Percentiles rank a stretch among this genome's conserved stretches.
Evolutionary conservation across 2,329 filamentous ascomycete species (phyloP).

Genomic region (Pseudopyrenochaeta lycopersici): DNA sequence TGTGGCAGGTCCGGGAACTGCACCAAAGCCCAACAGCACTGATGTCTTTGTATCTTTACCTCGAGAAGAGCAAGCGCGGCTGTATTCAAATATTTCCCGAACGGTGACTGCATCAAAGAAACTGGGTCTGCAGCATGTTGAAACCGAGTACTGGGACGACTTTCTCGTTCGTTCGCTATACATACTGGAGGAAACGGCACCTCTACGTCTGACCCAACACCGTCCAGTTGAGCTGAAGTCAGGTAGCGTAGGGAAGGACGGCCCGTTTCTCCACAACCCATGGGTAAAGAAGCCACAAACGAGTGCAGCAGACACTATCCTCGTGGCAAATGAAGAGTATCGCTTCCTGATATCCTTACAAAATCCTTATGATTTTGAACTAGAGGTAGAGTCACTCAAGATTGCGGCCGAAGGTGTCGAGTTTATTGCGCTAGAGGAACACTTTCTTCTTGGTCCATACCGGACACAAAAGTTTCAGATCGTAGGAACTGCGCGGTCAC

Average conservation of each 20-base stretch:
- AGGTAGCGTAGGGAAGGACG: conserved; percentile 54
- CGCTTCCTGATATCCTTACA: conserved; percentile 86
- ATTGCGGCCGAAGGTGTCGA: conserved; percentile 77
- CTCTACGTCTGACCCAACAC: conserved; percentile 42
- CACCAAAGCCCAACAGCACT: conserved; percentile 72
- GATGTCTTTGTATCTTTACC: conserved; percentile 75
- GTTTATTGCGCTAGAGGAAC: conserved; percentile 72
- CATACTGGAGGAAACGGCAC: conserved; percentile 59
- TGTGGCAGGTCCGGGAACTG: conserved; percentile 81
- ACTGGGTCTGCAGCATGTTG: conserved; percentile 73
- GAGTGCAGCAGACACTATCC: conserved; percentile 67
- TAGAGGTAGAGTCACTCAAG: conserved; percentile 84
- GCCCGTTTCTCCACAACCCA: conserved; percentile 95
- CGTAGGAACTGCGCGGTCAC: conserved; percentile 70
- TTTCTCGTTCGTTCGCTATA: conserved; percentile 85
- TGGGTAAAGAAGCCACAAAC: conserved; percentile 75
- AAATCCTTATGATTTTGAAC: conserved; percentile 92
- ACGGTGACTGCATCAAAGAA: conserved; percentile 81
- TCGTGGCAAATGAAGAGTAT: conserved; percentile 81
- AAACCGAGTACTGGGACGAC: conserved; percentile 95
- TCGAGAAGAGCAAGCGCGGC: conserved; percentile 82
- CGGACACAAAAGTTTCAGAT: conserved; percentile 81
- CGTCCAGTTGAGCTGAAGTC: conserved; percentile 44
- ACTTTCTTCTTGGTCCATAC: conserved; percentile 78
- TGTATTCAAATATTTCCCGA: conserved; percentile 86